A percentile compares a stretch with the other conserved stretches of the same genome.
These are phyloP conservation scores for Solanum pimpinellifolium DNA, from an alignment of 257 asterid genomes.

Conservation along the genomic window DNA sequence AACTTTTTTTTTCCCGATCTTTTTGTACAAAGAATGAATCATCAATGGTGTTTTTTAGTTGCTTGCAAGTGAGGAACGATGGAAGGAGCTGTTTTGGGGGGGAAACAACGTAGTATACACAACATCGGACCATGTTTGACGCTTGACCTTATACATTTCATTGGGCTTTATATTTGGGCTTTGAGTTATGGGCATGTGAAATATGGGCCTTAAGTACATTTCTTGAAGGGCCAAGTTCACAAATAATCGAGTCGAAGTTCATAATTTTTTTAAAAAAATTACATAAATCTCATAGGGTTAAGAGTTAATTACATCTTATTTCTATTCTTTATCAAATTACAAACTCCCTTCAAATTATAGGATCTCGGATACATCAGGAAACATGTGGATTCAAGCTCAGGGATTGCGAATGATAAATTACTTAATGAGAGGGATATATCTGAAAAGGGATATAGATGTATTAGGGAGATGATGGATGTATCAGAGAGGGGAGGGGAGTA, in stretches of 20 bases:
- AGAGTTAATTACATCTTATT: no score
- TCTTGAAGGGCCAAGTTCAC: neutral
- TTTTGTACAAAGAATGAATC: neutral
- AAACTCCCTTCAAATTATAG: neutral
- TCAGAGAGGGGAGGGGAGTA: no score
- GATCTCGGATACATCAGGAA: neutral
- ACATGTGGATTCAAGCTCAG: neutral
- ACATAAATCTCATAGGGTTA: no score
- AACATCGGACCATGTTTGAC: neutral
- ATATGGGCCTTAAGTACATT: neutral
- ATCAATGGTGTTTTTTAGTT: neutral
- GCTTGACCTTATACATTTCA: neutral
- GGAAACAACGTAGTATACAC: neutral
- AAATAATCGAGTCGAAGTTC: no score
- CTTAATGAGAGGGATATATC: neutral
- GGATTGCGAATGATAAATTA: neutral
- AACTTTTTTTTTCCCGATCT: neutral
- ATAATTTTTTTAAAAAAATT: no score
- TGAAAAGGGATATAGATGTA: no score
- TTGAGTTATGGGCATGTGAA: neutral
- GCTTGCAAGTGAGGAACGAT: neutral
- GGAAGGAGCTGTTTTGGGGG: neutral
- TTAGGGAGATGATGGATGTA: no score
- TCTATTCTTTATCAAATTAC: no score
- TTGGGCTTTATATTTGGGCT: neutral